phyloP scores from a whole-genome alignment of 108 stramenopile species.

The Cyclotella atomus region DNA sequence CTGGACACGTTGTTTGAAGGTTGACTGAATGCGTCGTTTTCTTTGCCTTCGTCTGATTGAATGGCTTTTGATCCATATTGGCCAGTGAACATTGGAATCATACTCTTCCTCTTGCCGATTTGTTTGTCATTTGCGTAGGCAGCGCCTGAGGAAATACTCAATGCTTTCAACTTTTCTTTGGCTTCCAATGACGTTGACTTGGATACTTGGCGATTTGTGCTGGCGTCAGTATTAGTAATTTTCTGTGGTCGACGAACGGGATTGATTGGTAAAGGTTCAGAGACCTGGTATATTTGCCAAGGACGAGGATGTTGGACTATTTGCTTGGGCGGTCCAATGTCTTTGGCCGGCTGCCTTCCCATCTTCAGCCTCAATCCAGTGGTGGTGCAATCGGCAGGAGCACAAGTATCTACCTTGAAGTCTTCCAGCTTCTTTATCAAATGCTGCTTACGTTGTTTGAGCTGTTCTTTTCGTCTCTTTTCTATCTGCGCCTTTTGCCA shows the following conservation, averaged over 20 bases:
- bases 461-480: conserved; percentile 43
- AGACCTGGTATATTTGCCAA: neutral
- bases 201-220: neutral
- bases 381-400: conserved; percentile 30
- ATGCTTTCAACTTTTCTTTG: neutral
- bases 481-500: conserved; percentile 47
- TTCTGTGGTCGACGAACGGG: neutral
- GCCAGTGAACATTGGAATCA: neutral
- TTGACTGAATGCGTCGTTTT: conserved; percentile 14
- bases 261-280: neutral
- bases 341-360: neutral
- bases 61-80: conserved; percentile 2
- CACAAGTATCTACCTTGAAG: conserved; percentile 37
- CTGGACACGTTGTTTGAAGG: neutral
- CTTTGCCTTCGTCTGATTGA: conserved; percentile 32
- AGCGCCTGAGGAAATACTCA: conserved; percentile 1
- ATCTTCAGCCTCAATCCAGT: conserved; percentile 48
- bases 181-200: neutral
- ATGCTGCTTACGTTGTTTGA: conserved; percentile 33
- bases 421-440: conserved; percentile 32
- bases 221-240: neutral
- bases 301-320: neutral
- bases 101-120: neutral
- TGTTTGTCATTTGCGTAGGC: neutral
- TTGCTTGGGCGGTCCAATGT: neutral